Conservation (phyloP, 345 rosid species). For the Kernera saxatilis region DNA sequence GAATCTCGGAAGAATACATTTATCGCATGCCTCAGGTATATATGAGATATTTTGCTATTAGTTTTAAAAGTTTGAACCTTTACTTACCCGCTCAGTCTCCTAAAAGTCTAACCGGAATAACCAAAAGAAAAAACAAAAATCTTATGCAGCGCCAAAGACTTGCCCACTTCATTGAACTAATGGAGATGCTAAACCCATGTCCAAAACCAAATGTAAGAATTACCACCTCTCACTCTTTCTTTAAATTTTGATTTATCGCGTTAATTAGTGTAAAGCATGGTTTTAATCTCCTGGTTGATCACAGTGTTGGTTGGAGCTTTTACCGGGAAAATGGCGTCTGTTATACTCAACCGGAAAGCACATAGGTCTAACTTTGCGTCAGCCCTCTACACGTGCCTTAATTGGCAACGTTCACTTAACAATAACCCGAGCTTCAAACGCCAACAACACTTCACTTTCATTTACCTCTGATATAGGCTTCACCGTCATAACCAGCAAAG, state of each 20-base stretch:
- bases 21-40: slow-evolving; percentile 72
- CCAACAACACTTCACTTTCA: slow-evolving; percentile 35
- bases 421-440: slow-evolving; percentile 38
- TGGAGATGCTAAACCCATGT: slow-evolving; percentile 95
- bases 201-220: slow-evolving; percentile 62
- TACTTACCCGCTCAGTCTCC: not conserved
- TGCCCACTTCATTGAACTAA: slow-evolving; percentile 71
- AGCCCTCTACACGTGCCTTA: slow-evolving; percentile 65
- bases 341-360: slow-evolving; percentile 84
- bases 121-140: not conserved
- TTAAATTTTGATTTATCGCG: not conserved
- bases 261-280: not conserved
- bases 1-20: slow-evolving; percentile 85
- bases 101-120: not conserved
- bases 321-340: slow-evolving; percentile 90
- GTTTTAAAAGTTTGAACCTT: not conserved
- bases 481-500: slow-evolving; percentile 46
- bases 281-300: not conserved
- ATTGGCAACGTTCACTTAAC: slow-evolving; percentile 62
- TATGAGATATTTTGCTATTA: not conserved
- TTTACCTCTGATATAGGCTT: slow-evolving; percentile 58
- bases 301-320: slow-evolving; percentile 78
- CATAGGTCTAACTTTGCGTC: slow-evolving; percentile 84
- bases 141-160: slow-evolving; percentile 64
- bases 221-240: not conserved